phyloP scores from a whole-genome alignment of 2,329 filamentous ascomycete genomes.

The Trichophyton simii region DNA sequence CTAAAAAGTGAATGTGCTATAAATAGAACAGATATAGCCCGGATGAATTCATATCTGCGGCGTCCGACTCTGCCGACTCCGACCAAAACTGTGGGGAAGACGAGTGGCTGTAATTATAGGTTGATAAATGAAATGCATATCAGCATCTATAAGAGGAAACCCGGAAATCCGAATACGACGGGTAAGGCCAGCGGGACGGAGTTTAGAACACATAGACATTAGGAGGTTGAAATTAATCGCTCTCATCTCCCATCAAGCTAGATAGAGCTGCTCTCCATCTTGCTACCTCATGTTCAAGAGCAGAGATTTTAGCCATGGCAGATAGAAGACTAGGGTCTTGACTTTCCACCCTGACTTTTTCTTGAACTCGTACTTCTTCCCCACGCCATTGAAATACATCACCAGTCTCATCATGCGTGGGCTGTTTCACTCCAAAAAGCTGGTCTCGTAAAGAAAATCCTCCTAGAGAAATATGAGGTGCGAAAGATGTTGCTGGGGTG shows the following conservation, averaged over 20 bases:
- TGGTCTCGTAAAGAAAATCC: constrained; percentile 48
- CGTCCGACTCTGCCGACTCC: not conserved
- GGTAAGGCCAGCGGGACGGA: not conserved
- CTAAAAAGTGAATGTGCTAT: not conserved
- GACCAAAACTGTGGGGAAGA: not conserved
- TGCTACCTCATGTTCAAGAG: constrained; percentile 59
- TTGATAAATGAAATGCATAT: not conserved
- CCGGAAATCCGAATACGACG: not conserved
- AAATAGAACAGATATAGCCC: not conserved
- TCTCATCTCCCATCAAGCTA: constrained; percentile 56
- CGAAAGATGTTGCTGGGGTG: constrained; percentile 52
- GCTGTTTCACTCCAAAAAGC: constrained; percentile 38
- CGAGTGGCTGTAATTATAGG: not conserved
- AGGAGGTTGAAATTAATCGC: constrained; percentile 15
- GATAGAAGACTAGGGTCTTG: constrained; percentile 79
- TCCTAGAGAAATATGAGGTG: constrained; percentile 50
- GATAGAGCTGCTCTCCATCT: constrained; percentile 59
- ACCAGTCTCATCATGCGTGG: constrained; percentile 70
- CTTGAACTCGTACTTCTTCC: constrained; percentile 68
- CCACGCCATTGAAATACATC: constrained; percentile 58
- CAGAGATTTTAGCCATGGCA: constrained; percentile 68
- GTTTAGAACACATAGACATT: not conserved
- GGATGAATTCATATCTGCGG: not conserved
- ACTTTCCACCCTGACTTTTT: constrained; percentile 80
- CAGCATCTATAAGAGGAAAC: not conserved